A percentile compares a stretch with the other conserved stretches of the same genome.
Conservation (phyloP, 345 rosid genomes). For the Boechera retrofracta region DNA sequence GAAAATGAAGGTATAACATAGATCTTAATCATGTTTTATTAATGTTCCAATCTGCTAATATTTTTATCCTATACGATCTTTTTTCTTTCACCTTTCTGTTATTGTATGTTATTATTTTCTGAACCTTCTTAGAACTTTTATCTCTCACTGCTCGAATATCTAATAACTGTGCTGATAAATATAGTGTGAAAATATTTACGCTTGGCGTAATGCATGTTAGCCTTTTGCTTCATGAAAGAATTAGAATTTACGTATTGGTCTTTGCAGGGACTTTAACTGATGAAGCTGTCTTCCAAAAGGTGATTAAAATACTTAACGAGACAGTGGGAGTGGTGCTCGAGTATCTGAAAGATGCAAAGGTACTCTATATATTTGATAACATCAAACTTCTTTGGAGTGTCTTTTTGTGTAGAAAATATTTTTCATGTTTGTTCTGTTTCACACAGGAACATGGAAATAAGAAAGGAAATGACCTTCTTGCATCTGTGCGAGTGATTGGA, state of each 20-base stretch:
- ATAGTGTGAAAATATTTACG: not conserved
- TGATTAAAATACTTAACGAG: conserved; percentile 74
- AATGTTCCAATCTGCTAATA: not conserved
- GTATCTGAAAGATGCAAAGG: conserved; percentile 90
- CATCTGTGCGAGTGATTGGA: conserved; percentile 84
- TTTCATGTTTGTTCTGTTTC: conserved; percentile 26
- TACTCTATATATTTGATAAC: conserved; percentile 27
- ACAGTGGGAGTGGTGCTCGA: conserved; percentile 70
- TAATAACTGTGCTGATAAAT: not conserved
- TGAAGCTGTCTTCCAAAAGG: conserved; percentile 57
- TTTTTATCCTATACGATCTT: not conserved
- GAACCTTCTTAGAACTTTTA: conserved; percentile 1
- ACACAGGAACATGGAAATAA: conserved; percentile 77
- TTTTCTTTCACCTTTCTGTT: conserved; percentile 12
- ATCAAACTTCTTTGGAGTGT: conserved; percentile 25
- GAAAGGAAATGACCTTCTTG: conserved; percentile 90
- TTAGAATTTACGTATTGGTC: not conserved
- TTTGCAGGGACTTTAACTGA: conserved; percentile 54
- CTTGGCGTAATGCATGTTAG: conserved; percentile 13
- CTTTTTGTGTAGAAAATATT: conserved; percentile 19
- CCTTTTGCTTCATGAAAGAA: not conserved
- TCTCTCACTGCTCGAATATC: conserved; percentile 18
- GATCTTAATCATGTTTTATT: not conserved
- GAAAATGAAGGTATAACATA: conserved; percentile 64
- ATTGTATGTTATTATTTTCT: conserved; percentile 9